These are phyloP conservation scores for Acorus calamus DNA, from an alignment of 106 monocot genomes.

Conservation along the genomic window DNA sequence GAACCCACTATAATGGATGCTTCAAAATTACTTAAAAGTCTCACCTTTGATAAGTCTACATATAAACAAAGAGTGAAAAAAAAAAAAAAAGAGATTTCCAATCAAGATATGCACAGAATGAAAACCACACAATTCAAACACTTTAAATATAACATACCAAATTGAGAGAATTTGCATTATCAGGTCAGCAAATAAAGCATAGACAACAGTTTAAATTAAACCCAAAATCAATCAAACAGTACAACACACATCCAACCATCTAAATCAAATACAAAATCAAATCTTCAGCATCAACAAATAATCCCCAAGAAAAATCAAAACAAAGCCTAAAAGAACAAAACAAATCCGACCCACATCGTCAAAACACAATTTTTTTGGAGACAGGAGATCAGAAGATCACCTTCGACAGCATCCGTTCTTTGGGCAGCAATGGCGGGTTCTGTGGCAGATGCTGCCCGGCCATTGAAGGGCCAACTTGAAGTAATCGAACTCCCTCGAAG, in stretches of 20 bases:
- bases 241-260: too few species aligned
- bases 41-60: too few species aligned
- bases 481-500: slow-evolving; percentile 58
- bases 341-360: too few species aligned
- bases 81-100: too few species aligned
- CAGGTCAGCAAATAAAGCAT: neutral
- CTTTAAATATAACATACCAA: too few species aligned
- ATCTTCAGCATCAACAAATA: too few species aligned
- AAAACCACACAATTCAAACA: too few species aligned
- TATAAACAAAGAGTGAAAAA: too few species aligned
- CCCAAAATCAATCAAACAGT: neutral
- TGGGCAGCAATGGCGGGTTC: slow-evolving; percentile 48
- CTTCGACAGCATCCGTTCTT: slow-evolving; percentile 43
- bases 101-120: too few species aligned
- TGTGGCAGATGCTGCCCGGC: slow-evolving; percentile 56
- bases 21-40: too few species aligned
- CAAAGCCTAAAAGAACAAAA: neutral
- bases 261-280: too few species aligned
- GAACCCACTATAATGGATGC: too few species aligned
- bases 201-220: neutral
- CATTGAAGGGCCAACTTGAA: slow-evolving; percentile 52
- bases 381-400: neutral
- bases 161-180: neutral
- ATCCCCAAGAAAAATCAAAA: neutral
- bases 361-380: neutral